phyloP scores from a whole-genome alignment of 2,329 filamentous ascomycete genomes.

The Davidsoniella virescens region DNA sequence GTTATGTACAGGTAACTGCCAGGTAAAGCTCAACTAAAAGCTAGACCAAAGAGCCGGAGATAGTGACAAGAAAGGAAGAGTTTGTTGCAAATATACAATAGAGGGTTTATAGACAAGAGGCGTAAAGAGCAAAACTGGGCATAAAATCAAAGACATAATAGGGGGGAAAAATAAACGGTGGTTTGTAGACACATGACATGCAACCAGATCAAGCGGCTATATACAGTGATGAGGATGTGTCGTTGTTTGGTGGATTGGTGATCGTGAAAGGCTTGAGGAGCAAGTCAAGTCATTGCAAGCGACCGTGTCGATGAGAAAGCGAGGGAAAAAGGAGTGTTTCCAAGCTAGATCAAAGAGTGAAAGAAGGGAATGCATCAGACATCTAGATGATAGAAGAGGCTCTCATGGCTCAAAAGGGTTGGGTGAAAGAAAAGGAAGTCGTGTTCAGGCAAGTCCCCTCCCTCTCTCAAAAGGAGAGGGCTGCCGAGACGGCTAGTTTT shows the following conservation, averaged over 20 bases:
- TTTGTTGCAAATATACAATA: slow-evolving; percentile 4
- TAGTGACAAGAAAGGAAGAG: neutral
- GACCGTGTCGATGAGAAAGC: neutral
- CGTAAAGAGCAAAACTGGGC: slow-evolving; percentile 3
- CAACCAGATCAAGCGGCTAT: slow-evolving; percentile 5
- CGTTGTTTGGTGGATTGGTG: neutral
- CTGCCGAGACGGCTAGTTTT: too few relatives aligned
- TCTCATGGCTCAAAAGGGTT: neutral
- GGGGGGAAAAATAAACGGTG: neutral
- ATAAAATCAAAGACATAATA: slow-evolving; percentile 2
- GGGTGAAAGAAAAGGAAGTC: neutral
- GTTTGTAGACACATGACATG: slow-evolving; percentile 4
- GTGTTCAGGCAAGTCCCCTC: neutral
- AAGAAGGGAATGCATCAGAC: neutral
- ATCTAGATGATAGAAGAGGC: slow-evolving; percentile 1
- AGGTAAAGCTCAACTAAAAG: neutral
- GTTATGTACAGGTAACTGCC: slow-evolving; percentile 2
- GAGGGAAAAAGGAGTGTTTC: too few relatives aligned
- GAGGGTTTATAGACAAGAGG: neutral
- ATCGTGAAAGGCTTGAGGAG: neutral
- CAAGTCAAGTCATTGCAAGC: neutral
- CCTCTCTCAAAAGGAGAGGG: slow-evolving; percentile 5
- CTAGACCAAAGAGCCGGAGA: neutral
- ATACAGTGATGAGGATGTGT: slow-evolving; percentile 3
- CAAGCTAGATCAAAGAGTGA: too few relatives aligned